Base-by-base conservation (phyloP, 768 basidiomycete species). In the Lactarius evosmus region DNA sequence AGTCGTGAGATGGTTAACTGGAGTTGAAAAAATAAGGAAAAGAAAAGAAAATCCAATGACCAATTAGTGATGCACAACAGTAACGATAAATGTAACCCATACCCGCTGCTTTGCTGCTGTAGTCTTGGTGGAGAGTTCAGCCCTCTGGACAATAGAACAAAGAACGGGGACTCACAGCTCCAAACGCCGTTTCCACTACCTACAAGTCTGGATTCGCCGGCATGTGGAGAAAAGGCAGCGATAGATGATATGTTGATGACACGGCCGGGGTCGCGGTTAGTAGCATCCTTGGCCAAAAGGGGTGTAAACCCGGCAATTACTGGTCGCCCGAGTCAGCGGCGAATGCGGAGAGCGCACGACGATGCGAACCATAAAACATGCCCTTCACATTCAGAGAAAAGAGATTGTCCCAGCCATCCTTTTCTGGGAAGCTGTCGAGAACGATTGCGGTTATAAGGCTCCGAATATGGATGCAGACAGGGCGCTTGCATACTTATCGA, bases 371-470 rank as follows among this genome's bases (percentile, higher is more conserved):
- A 75, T 93, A 95, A 69, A 91, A 94, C 49, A 89, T 78, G 63
- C 85, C 85, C 77, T 94, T 95, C 57, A 95, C 91, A 70, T 95
- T 95, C 40, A 93, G 83, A 27, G 84, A 83, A 72, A 93, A 82
- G 44, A 94, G 79, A 38, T 87, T 86, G 67, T 94, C 91, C 93
- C 93, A 94, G 1, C 93, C 92, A 68, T 85, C 86, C 68, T 85
- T 85, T 74, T 93, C 91, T 0, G 91, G 90, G 66, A 89, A 83
- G 67, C 75, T 76, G n/a, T 36, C 27, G n/a, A 29, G 9, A 27
- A 38, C 30, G n/a, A 27, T 14, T 14, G 7, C 25, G 30, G 29
- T 32, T 40, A 25, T 44, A n/a, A 46, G 22, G 14, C 12, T 49
- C 46, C 8, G 4, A 12, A 32, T 9, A 54, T 32, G 30, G 34